Evolutionary conservation across 2,329 filamentous ascomycete genomes (phyloP), one percentile per base, ranked within the genome.

Genomic region (Neonectria ditissima): DNA sequence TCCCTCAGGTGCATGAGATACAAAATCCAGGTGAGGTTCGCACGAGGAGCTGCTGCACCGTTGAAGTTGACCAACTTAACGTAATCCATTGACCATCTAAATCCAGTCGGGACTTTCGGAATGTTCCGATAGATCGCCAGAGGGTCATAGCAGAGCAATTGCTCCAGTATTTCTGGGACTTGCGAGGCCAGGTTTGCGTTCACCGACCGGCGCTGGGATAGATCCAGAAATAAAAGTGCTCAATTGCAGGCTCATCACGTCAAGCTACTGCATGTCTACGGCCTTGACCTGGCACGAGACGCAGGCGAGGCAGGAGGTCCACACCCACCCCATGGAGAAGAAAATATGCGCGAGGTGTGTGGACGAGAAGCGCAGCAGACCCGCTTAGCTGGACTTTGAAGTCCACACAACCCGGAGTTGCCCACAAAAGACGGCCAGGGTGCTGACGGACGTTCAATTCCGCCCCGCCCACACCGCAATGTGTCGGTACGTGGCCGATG

Each of bases 401-500:
- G 54, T 63, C 56, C 54, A 60, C 48, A 28, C 34, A 26, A 34
- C 13, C 28, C 30, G 30, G 47, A 34, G 45, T n/a, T 34, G 54
- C 47, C 44, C 47, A 55, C 52, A 30, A 39, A 37, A 20, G 37
- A 22, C 44, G 47, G 54, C 55, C 39, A 63, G 57, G 51, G 26
- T 32, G 26, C 45, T 34, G 51, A 30, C 50, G 70, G 70, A 73
- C 60, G 57, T 73, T 53, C 48, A 66, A 56, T 62, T 65, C 70
- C 70, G 70, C 70, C 70, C 70, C 70, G 58, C 67, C 62, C 66
- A 64, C 47, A 57, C 56, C 57, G 30, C 54, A 56, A 20, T 55
- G 55, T 58, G 41, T 73, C 70, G 70, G 70, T 55, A 67, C 66
- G 51, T 73, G 70, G 65, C 70, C 70, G 70, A 72, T 71, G 70